These are phyloP conservation scores for Fraxinus nigra DNA, from an alignment of 305 asterid species.

Conservation along the genomic window DNA sequence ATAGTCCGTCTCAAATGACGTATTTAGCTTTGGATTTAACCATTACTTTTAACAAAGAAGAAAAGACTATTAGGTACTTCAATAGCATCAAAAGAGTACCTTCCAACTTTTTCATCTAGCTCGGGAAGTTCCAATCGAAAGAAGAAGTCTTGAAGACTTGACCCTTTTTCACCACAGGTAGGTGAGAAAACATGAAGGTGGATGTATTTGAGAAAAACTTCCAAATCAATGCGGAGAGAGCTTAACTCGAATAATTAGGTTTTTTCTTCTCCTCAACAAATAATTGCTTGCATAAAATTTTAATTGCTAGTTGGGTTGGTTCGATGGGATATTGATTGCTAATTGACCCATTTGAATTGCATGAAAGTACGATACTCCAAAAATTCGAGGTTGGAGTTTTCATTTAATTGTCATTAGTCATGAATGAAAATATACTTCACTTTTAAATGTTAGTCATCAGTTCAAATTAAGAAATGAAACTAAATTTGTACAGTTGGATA, in stretches of 20 bases:
- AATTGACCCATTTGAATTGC: neutral
- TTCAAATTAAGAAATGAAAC: neutral
- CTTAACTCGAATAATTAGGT: neutral
- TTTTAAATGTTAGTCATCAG: neutral
- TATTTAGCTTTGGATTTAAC: neutral
- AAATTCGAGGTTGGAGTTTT: neutral
- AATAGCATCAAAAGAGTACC: too few species aligned
- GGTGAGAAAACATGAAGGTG: too few species aligned
- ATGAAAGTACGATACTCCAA: neutral
- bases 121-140: too few species aligned
- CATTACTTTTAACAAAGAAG: too few species aligned
- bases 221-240: neutral
- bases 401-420: neutral
- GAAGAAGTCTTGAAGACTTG: too few species aligned
- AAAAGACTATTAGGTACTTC: too few species aligned
- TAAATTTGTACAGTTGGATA: neutral
- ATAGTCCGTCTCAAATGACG: neutral
- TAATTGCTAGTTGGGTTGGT: neutral
- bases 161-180: too few species aligned
- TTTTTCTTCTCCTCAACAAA: neutral
- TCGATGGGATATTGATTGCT: neutral
- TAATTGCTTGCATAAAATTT: neutral
- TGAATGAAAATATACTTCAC: neutral
- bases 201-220: neutral
- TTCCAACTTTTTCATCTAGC: too few species aligned